These are phyloP conservation scores for Clavariopsis aquatica DNA, from an alignment of 495 filamentous ascomycete genomes.

Conservation along the genomic window DNA sequence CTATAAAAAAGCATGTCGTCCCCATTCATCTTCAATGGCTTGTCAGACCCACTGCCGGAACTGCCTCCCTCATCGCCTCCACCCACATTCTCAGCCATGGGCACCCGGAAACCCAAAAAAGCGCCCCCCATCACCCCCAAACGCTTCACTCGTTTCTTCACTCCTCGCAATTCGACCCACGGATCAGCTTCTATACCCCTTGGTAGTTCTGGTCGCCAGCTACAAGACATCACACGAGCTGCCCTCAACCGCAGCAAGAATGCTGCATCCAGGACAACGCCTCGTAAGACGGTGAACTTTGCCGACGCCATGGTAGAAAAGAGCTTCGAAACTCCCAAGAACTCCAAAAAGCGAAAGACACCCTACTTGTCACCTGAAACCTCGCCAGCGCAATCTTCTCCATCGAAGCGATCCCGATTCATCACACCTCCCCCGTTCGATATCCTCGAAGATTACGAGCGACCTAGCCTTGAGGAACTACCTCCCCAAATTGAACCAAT, in stretches of 20 bases:
- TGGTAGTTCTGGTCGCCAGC: slow-evolving; percentile 54
- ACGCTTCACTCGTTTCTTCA: slow-evolving; percentile 79
- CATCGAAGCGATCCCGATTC: slow-evolving; percentile 46
- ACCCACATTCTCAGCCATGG: slow-evolving; percentile 15
- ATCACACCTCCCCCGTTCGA: slow-evolving; percentile 46
- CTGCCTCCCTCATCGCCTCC: slow-evolving; percentile 36
- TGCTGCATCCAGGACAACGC: slow-evolving; percentile 5
- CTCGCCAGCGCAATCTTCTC: slow-evolving; percentile 60
- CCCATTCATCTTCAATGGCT: not conserved
- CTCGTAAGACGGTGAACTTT: slow-evolving; percentile 37
- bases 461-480: slow-evolving; percentile 27
- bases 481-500: slow-evolving; percentile 35
- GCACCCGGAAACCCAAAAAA: slow-evolving; percentile 42
- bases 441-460: slow-evolving; percentile 25
- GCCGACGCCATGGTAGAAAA: slow-evolving; percentile 25
- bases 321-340: slow-evolving; percentile 23
- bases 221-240: slow-evolving; percentile 64
- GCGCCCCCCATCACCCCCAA: slow-evolving; percentile 50
- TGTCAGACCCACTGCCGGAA: slow-evolving; percentile 29
- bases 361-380: slow-evolving; percentile 44
- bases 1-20: slow-evolving; percentile 17
- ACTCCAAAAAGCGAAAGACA: slow-evolving; percentile 40
- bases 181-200: slow-evolving; percentile 49
- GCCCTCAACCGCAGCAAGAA: slow-evolving; percentile 37
- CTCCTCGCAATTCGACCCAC: slow-evolving; percentile 57